Conservation (phyloP, 2,329 filamentous ascomycete genomes). For the Mollisia scopiformis region DNA sequence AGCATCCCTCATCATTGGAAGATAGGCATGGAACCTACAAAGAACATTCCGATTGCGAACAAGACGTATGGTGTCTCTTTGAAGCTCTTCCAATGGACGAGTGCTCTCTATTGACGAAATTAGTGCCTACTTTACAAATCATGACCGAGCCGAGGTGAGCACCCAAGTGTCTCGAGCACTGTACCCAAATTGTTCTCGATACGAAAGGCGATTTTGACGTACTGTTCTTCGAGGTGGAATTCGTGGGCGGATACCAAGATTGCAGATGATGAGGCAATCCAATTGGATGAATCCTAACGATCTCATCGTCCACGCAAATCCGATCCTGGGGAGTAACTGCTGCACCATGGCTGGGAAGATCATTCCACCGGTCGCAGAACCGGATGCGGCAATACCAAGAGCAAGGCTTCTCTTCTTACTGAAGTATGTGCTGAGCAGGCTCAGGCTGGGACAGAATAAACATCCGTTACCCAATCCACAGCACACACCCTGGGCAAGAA, state of each 20-base stretch:
- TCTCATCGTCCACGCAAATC: constrained; percentile 50
- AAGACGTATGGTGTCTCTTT: constrained; percentile 47
- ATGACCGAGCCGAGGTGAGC: too few species aligned
- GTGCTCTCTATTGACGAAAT: too few species aligned
- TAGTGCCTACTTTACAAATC: too few species aligned
- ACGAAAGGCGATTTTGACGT: too few species aligned
- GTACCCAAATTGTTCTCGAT: too few species aligned
- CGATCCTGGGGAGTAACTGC: constrained; percentile 43
- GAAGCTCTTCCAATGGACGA: constrained; percentile 49
- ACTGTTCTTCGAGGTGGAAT: constrained; percentile 45
- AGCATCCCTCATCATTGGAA: background rate
- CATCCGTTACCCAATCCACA: constrained; percentile 45
- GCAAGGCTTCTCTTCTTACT: constrained; percentile 41
- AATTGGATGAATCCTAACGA: constrained; percentile 50
- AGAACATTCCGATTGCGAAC: constrained; percentile 46
- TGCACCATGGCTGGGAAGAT: constrained; percentile 48
- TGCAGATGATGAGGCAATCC: constrained; percentile 37
- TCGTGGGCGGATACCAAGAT: constrained; percentile 44
- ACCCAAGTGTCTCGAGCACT: too few species aligned
- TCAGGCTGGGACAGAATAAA: constrained; percentile 43
- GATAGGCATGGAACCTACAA: constrained; percentile 29
- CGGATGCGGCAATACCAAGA: constrained; percentile 41
- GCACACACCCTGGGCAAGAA: constrained; percentile 47
- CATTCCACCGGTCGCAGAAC: constrained; percentile 45
- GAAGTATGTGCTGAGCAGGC: constrained; percentile 47